Conservation (phyloP, 345 rosid species). For the Rhizophora mangle region DNA sequence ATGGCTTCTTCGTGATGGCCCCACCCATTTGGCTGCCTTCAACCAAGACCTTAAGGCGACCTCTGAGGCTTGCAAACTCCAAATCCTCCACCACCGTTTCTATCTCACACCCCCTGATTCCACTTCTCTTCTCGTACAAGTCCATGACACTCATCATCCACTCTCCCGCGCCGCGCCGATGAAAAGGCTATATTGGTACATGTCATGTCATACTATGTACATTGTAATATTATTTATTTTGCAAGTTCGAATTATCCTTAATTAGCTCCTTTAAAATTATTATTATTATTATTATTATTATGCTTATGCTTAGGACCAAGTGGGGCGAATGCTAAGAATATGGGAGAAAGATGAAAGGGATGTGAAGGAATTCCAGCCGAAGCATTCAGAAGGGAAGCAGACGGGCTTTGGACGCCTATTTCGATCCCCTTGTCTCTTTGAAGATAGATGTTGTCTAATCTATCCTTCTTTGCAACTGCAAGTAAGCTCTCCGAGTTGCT, state of each 20-base stretch:
- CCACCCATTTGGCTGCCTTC: constrained; percentile 42
- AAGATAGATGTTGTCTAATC: constrained; percentile 55
- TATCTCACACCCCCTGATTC: constrained; percentile 16
- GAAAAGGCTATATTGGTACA: constrained; percentile 23
- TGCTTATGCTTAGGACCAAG: constrained; percentile 30
- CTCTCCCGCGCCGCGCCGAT: constrained; percentile 12
- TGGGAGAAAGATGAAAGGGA: constrained; percentile 31
- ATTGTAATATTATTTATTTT: too few relatives aligned
- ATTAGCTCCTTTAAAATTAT: background rate
- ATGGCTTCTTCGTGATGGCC: constrained; percentile 57
- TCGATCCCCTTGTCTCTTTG: constrained; percentile 50
- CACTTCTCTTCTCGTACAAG: constrained; percentile 17
- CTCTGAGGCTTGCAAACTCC: constrained; percentile 24
- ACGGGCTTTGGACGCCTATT: constrained; percentile 43
- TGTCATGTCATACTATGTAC: background rate
- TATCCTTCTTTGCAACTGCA: constrained; percentile 43
- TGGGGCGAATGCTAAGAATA: constrained; percentile 43
- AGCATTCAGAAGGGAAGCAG: constrained; percentile 35
- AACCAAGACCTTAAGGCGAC: constrained; percentile 33
- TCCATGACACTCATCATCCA: constrained; percentile 2
- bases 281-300: too few relatives aligned
- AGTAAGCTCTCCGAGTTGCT: constrained; percentile 12
- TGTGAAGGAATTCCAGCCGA: constrained; percentile 34
- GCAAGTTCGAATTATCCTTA: too few relatives aligned
- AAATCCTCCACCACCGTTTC: constrained; percentile 21